Conservation (phyloP, 805 yeast species). For the Kockiozyma suomiensis region DNA sequence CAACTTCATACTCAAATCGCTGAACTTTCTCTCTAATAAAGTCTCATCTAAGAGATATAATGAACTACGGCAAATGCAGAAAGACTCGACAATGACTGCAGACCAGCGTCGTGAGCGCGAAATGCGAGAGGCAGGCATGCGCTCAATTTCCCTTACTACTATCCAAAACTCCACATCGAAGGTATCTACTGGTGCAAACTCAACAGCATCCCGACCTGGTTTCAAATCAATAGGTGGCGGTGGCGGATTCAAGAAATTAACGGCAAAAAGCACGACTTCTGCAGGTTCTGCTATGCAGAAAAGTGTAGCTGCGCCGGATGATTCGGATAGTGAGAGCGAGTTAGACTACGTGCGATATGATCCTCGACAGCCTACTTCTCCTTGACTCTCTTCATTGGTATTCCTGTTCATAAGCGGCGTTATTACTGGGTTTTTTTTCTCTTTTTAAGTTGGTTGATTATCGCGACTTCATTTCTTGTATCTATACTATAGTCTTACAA, state of each 20-base stretch:
- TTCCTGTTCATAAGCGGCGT: no score
- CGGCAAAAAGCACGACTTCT: neutral
- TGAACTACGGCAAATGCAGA: slow-evolving; percentile 32
- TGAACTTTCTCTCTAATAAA: neutral
- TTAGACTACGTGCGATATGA: slow-evolving; percentile 20
- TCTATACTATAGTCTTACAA: neutral
- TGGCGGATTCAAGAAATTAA: slow-evolving; percentile 23
- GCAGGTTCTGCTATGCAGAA: neutral
- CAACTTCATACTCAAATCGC: neutral
- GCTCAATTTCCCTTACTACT: slow-evolving; percentile 19
- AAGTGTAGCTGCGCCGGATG: neutral
- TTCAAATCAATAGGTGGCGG: slow-evolving; percentile 19
- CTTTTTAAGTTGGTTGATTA: neutral
- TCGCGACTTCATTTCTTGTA: neutral
- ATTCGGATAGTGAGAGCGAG: slow-evolving; percentile 26
- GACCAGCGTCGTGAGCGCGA: slow-evolving; percentile 26
- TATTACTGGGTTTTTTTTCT: neutral
- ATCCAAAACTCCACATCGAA: neutral
- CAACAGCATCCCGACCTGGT: slow-evolving; percentile 11
- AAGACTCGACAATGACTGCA: slow-evolving; percentile 15
- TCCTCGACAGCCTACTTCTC: slow-evolving; percentile 26
- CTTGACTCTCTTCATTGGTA: neutral
- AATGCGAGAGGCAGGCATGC: slow-evolving; percentile 27
- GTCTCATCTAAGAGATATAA: slow-evolving; percentile 17
- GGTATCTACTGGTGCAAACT: neutral